Evolutionary conservation across 1,139 yeast species (phyloP).

Genomic region (Nakaseomyces uthaithaninus): DNA sequence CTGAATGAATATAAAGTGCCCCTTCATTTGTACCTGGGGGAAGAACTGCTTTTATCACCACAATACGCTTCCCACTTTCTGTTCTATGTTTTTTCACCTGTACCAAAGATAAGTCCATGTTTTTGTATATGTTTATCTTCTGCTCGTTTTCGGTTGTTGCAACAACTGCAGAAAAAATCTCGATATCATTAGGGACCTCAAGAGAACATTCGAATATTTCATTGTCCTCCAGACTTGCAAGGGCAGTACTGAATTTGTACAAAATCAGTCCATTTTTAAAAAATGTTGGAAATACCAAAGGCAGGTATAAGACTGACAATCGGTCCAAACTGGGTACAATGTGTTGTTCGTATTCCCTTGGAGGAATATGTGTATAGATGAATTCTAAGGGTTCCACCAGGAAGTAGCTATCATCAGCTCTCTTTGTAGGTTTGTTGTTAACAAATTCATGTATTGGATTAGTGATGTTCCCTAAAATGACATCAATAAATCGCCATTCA

Average conservation of each 20-base stretch:
- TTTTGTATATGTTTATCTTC: slow-evolving; percentile 16
- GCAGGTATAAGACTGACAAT: slow-evolving; percentile 68
- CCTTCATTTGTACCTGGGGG: slow-evolving; percentile 67
- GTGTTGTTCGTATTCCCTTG: slow-evolving; percentile 70
- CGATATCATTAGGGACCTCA: slow-evolving; percentile 61
- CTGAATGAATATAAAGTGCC: slow-evolving; percentile 67
- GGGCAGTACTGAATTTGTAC: slow-evolving; percentile 65
- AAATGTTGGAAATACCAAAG: slow-evolving; percentile 78
- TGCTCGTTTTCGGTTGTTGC: slow-evolving; percentile 17
- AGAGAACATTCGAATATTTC: slow-evolving; percentile 76
- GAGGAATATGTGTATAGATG: slow-evolving; percentile 81
- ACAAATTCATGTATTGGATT: slow-evolving; percentile 40
- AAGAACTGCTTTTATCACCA: slow-evolving; percentile 70
- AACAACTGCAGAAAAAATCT: slow-evolving; percentile 41
- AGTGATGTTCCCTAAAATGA: slow-evolving; percentile 49
- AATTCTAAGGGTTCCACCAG: slow-evolving; percentile 65
- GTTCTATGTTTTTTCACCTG: slow-evolving; percentile 68
- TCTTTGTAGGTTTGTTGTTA: slow-evolving; percentile 29
- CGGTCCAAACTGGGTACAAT: slow-evolving; percentile 78
- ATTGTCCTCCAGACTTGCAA: slow-evolving; percentile 61
- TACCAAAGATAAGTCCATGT: slow-evolving; percentile 55
- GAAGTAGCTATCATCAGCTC: slow-evolving; percentile 54
- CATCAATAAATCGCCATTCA: slow-evolving; percentile 75
- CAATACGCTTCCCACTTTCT: slow-evolving; percentile 42
- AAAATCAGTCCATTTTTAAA: slow-evolving; percentile 51